phyloP scores from a whole-genome alignment of 2,329 filamentous ascomycete genomes.

The Dothideomycetes sp. region DNA sequence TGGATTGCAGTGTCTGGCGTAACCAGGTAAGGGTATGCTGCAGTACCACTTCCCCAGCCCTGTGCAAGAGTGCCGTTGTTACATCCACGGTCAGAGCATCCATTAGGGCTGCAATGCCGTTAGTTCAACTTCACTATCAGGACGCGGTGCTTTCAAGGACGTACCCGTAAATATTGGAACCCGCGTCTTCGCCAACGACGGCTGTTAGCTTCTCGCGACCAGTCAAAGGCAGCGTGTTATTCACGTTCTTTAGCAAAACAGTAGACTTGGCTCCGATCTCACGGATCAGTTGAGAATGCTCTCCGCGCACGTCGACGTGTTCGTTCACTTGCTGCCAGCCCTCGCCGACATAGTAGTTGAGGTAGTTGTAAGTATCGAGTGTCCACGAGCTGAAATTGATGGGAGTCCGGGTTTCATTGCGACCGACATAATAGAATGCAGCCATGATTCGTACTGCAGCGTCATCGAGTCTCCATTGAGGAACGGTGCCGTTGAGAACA shows the following conservation, averaged over 20 bases:
- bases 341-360: constrained; percentile 50
- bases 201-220: constrained; percentile 35
- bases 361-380: constrained; percentile 50
- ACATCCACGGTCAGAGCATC: constrained; percentile 32
- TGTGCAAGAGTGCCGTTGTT: constrained; percentile 35
- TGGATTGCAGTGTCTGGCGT: constrained; percentile 19
- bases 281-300: constrained; percentile 64
- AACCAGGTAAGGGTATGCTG: constrained; percentile 22
- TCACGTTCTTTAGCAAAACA: constrained; percentile 36
- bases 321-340: constrained; percentile 51
- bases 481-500: constrained; percentile 17
- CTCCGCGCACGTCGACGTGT: constrained; percentile 65
- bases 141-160: no score
- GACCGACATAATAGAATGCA: constrained; percentile 37
- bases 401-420: constrained; percentile 34
- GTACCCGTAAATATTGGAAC: no score
- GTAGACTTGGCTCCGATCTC: constrained; percentile 43
- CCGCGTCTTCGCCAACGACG: constrained; percentile 41
- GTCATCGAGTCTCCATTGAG: constrained; percentile 28
- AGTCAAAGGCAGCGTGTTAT: constrained; percentile 31
- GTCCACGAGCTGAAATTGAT: constrained; percentile 37
- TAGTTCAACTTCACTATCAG: no score
- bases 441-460: constrained; percentile 35
- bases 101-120: constrained; percentile 36
- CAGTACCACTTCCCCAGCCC: constrained; percentile 36